Base-by-base conservation (phyloP, 1,284 basidiomycete genomes). In the Trichosporon sp. region DNA sequence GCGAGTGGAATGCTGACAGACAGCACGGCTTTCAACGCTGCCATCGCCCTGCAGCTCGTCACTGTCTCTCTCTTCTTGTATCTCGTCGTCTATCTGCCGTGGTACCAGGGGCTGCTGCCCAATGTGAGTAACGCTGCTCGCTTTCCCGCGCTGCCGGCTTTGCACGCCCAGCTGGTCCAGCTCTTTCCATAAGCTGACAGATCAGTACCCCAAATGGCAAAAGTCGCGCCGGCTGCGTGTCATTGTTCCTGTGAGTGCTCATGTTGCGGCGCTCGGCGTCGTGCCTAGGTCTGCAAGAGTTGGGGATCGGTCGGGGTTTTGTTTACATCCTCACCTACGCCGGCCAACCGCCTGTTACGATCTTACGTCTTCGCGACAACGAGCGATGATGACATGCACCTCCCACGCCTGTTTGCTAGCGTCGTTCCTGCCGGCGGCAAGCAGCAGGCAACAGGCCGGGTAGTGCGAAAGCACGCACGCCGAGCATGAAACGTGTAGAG, bases 11-110 rank as follows among this genome's bases (percentile, higher is more conserved):
- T n/a, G 29, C 64, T 68, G 31, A 68, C 63, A 1, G 4, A 16
- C 58, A 69, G 65, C 11, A 65, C 63, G 8, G 44, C 56, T 16
- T 40, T 69, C 29, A 8, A 63, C 3, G 59, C 62, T 6, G 62
- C 69, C 3, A 25, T 69, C 25, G 56, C 40, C 11, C 52, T 70
- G 16, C 76, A 78, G 63, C 65, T 57, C 9, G 37, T 73, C 27
- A 80, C 78, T 1, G 65, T 78, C 11, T 74, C 75, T 10, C 74
- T 78, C 40, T 81, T 81, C 70, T 73, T 81, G 32, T 81, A 81
- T 62, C 74, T 81, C 44, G 75, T 78, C 16, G 64, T 80, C 19
- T 79, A 78, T 64, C 69, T 81, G 8, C 79, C 79, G 4, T 79
- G 77, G 74, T 60, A 80, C 56, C 66, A 75, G 25, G 78, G 79